These are phyloP conservation scores for Chrysosporium keratinophilum DNA, from an alignment of 2,329 filamentous ascomycete species.

Conservation along the genomic window DNA sequence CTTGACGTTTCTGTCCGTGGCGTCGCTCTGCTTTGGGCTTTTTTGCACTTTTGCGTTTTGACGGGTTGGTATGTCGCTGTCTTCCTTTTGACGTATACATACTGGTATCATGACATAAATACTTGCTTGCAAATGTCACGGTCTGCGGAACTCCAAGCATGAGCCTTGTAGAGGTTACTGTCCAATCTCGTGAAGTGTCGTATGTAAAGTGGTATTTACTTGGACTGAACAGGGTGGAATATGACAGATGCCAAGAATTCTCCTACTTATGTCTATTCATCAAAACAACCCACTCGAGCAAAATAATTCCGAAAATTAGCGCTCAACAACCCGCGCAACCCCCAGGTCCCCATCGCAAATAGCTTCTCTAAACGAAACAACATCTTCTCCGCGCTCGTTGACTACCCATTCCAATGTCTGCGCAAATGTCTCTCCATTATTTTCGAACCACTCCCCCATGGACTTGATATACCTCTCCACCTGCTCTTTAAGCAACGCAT, in stretches of 20 bases:
- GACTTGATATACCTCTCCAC: slow-evolving; percentile 45
- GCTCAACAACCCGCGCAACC: slow-evolving; percentile 18
- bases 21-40: neutral
- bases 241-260: too few relatives aligned
- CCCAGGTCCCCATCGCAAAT: slow-evolving; percentile 27
- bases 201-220: too few relatives aligned
- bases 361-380: slow-evolving; percentile 31
- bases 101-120: too few relatives aligned
- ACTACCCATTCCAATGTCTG: slow-evolving; percentile 51
- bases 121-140: neutral
- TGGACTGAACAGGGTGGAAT: too few relatives aligned
- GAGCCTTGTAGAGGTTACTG: too few relatives aligned
- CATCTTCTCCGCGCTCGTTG: slow-evolving; percentile 44
- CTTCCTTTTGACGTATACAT: too few relatives aligned
- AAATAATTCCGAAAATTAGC: neutral
- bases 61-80: too few relatives aligned
- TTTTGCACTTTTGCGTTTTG: neutral
- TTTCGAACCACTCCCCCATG: slow-evolving; percentile 51
- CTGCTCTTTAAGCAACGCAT: slow-evolving; percentile 47
- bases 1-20: neutral
- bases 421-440: slow-evolving; percentile 53
- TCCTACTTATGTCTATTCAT: too few relatives aligned
- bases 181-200: too few relatives aligned
- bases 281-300: neutral
- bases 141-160: neutral